A percentile compares a stretch with the other conserved stretches of the same genome.
phyloP scores from a whole-genome alignment of 1,284 basidiomycete species.

The Leucoagaricus sp. region DNA sequence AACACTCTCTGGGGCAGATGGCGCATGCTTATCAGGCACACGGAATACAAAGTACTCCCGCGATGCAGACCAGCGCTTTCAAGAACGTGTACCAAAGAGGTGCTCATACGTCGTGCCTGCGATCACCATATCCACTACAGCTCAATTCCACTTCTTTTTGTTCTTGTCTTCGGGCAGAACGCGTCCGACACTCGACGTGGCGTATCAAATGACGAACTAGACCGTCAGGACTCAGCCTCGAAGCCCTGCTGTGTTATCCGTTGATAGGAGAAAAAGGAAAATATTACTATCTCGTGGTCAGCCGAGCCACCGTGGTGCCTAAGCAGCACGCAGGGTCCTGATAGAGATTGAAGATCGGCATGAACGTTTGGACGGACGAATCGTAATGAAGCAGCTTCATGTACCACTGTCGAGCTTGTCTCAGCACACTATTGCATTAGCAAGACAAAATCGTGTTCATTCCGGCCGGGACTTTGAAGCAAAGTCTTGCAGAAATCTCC shows the following conservation, averaged over 20 bases:
- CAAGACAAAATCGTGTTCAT: constrained; percentile 6
- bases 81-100: no score
- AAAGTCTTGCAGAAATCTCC: not conserved
- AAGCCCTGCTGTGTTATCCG: not conserved
- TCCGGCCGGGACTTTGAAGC: constrained; percentile 5
- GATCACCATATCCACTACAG: not conserved
- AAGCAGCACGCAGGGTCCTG: no score
- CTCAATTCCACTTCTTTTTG: not conserved
- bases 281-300: no score
- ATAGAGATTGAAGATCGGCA: no score
- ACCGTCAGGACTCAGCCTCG: not conserved
- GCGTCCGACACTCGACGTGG: not conserved
- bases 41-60: no score
- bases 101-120: not conserved
- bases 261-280: constrained; percentile 3
- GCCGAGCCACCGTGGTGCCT: no score
- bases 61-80: no score
- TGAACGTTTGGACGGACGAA: no score
- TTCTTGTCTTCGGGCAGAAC: not conserved
- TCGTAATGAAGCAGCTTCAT: constrained; percentile 5
- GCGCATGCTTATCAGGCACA: no score
- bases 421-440: not conserved
- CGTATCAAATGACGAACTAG: not conserved
- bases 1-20: no score
- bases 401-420: no score